Evolutionary conservation across 257 asterid genomes (phyloP).

Genomic region (Przewalskia tangutica): DNA sequence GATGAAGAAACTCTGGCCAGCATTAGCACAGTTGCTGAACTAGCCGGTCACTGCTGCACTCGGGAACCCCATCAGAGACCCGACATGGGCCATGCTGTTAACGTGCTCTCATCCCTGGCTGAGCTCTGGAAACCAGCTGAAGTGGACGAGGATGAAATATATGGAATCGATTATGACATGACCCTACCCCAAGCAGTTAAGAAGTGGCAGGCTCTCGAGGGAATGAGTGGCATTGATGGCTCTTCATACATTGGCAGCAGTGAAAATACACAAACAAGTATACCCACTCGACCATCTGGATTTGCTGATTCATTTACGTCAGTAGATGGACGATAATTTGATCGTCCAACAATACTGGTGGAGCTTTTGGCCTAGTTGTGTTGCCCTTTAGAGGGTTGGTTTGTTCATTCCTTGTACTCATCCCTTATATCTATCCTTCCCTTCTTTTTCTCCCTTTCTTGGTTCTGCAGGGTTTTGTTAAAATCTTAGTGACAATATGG

Average conservation of each 20-base stretch:
- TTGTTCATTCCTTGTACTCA: neutral
- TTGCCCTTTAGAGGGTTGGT: neutral
- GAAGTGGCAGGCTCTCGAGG: constrained; percentile 72
- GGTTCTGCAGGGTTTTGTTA: constrained; percentile 2
- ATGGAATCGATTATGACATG: constrained; percentile 55
- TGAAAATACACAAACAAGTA: constrained; percentile 13
- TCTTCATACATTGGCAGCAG: constrained; percentile 8
- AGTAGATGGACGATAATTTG: constrained; percentile 3
- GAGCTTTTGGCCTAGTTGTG: neutral
- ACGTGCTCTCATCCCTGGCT: constrained; percentile 12
- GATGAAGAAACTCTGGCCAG: constrained; percentile 11
- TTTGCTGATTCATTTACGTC: constrained; percentile 5
- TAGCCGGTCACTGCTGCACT: constrained; percentile 10
- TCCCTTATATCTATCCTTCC: neutral
- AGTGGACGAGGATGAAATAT: constrained; percentile 23
- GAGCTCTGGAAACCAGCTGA: constrained; percentile 18
- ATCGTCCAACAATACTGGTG: neutral
- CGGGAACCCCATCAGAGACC: constrained; percentile 17
- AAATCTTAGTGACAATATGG: neutral
- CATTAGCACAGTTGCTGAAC: constrained; percentile 10
- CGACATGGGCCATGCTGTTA: constrained; percentile 14
- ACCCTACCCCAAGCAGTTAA: constrained; percentile 52
- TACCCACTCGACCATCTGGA: constrained; percentile 16
- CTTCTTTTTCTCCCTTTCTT: neutral
- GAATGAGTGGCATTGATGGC: constrained; percentile 37